Conservation (phyloP, 805 yeast genomes). For the Sugiyamaella chiloensis region DNA sequence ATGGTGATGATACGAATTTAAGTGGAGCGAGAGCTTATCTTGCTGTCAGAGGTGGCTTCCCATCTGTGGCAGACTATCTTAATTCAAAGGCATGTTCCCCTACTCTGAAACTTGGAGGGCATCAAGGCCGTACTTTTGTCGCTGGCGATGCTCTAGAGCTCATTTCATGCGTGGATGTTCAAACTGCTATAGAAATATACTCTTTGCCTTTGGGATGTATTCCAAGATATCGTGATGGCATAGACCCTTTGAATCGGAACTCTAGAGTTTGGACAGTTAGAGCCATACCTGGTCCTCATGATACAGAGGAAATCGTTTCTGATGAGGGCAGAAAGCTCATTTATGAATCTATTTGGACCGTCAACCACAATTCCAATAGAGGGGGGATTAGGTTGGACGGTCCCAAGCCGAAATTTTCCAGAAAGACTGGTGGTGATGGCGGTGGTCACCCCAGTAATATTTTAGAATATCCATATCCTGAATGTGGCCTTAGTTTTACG, state of each 20-base stretch:
- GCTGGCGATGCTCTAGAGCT: constrained; percentile 86
- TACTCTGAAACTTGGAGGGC: constrained; percentile 84
- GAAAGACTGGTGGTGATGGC: constrained; percentile 93
- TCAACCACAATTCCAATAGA: constrained; percentile 93
- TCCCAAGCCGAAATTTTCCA: constrained; percentile 95
- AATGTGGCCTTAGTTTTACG: constrained; percentile 94
- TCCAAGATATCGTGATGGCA: constrained; percentile 44
- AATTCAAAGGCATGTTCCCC: constrained; percentile 81
- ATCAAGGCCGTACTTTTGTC: constrained; percentile 86
- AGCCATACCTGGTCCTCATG: constrained; percentile 96
- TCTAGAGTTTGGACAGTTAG: constrained; percentile 67
- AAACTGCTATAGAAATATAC: constrained; percentile 26
- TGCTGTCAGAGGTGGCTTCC: constrained; percentile 88
- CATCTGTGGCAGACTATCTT: constrained; percentile 83
- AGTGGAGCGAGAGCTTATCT: constrained; percentile 85
- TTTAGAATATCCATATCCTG: constrained; percentile 92
- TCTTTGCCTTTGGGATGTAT: constrained; percentile 60
- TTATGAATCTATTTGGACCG: constrained; percentile 79
- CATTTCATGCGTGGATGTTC: constrained; percentile 36
- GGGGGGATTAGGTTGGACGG: constrained; percentile 89
- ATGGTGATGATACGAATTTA: constrained; percentile 36
- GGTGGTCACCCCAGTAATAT: constrained; percentile 97
- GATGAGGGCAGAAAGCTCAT: constrained; percentile 70
- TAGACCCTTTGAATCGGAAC: not conserved
- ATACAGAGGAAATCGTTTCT: constrained; percentile 89